These are phyloP conservation scores for Fusarium sp. DNA, from an alignment of 2,329 filamentous ascomycete species.

Conservation along the genomic window DNA sequence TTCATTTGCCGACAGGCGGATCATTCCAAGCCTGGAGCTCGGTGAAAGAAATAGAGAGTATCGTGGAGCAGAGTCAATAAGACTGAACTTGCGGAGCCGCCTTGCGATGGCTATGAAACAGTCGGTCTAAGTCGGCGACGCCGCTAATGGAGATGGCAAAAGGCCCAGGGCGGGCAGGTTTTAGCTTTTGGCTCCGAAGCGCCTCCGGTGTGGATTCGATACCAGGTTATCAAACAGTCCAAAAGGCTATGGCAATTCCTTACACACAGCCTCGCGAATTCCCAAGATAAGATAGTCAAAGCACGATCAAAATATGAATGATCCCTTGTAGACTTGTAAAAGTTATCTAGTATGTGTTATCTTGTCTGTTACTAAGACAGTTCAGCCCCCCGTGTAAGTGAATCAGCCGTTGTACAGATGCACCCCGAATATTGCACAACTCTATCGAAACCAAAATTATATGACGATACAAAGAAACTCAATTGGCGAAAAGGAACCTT, in stretches of 20 bases:
- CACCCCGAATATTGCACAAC: not conserved
- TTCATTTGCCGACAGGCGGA: conserved; percentile 28
- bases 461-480: not conserved
- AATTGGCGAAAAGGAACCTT: not conserved
- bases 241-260: not conserved
- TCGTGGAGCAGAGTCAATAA: conserved; percentile 12
- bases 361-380: not conserved
- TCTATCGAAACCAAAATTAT: not conserved
- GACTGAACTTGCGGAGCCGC: conserved; percentile 17
- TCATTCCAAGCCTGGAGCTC: conserved; percentile 34
- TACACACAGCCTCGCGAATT: not conserved
- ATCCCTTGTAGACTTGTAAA: not conserved
- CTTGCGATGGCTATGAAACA: conserved; percentile 24
- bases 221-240: not conserved
- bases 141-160: conserved; percentile 26
- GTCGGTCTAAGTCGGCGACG: conserved; percentile 26
- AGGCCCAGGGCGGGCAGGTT: conserved; percentile 18
- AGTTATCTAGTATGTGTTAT: not conserved
- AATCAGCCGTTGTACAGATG: not conserved
- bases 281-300: not conserved
- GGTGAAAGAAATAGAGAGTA: conserved; percentile 29
- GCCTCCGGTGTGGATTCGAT: conserved; percentile 8
- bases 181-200: conserved; percentile 1
- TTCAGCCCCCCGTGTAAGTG: not conserved
- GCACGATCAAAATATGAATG: not conserved